Evolutionary conservation across 768 basidiomycete genomes (phyloP).

Genomic region (Serendipita sp.): DNA sequence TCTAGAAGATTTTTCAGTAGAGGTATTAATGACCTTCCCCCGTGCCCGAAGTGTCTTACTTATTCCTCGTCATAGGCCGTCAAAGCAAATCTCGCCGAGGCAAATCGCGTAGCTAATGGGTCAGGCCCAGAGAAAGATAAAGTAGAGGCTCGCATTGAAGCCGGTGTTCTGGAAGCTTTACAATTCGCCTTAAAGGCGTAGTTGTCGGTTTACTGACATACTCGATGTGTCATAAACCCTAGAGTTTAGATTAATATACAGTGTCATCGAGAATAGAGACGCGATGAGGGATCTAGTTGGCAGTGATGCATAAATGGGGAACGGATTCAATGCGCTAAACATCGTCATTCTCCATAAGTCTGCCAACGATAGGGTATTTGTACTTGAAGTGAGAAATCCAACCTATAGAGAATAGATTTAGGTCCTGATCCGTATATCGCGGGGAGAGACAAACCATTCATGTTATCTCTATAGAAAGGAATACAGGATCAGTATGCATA

Average conservation of each 20-base stretch:
- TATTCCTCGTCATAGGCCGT: constrained; percentile 43
- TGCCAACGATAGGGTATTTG: constrained; percentile 85
- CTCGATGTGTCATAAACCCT: too few species aligned
- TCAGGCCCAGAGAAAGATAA: constrained; percentile 87
- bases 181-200: constrained; percentile 50
- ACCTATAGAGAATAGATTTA: constrained; percentile 24
- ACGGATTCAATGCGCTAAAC: constrained; percentile 10
- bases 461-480: constrained; percentile 52
- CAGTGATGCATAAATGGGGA: too few species aligned
- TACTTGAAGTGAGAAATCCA: constrained; percentile 90
- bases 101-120: constrained; percentile 60
- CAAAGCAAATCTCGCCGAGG: constrained; percentile 77
- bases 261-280: too few species aligned
- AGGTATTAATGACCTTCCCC: constrained; percentile 36
- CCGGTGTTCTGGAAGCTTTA: constrained; percentile 89
- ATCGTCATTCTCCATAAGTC: constrained; percentile 65
- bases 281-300: too few species aligned
- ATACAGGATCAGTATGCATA: constrained; percentile 8
- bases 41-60: neutral
- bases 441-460: constrained; percentile 46
- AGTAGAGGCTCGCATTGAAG: constrained; percentile 83
- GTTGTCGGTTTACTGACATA: too few species aligned
- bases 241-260: too few species aligned
- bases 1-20: constrained; percentile 74
- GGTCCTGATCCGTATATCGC: neutral